These are phyloP conservation scores for Alnus glutinosa DNA, from an alignment of 306 rosid genomes.

Conservation along the genomic window DNA sequence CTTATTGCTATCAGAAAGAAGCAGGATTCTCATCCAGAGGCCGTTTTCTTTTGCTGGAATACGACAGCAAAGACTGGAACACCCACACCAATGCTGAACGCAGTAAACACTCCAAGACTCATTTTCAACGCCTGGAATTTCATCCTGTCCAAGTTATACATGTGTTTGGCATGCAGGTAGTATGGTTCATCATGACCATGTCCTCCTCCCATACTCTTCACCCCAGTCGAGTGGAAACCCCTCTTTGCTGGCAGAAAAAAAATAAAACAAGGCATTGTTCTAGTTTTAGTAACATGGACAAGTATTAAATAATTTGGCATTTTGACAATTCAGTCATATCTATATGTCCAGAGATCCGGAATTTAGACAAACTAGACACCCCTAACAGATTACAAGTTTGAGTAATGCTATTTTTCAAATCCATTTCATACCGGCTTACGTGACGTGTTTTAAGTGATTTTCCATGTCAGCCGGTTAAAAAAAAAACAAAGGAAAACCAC, in stretches of 20 bases:
- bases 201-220: slow-evolving; percentile 39
- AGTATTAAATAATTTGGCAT: not conserved
- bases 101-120: slow-evolving; percentile 36
- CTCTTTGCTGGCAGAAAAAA: slow-evolving; percentile 17
- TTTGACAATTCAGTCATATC: too few relatives aligned
- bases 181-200: slow-evolving; percentile 44
- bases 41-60: slow-evolving; percentile 38
- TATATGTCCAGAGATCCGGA: not conserved
- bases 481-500: too few relatives aligned
- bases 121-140: slow-evolving; percentile 31
- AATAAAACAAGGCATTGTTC: not conserved
- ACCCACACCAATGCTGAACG: slow-evolving; percentile 33
- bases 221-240: slow-evolving; percentile 41
- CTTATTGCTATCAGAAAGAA: slow-evolving; percentile 17
- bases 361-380: not conserved
- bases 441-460: too few relatives aligned
- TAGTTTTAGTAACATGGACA: not conserved
- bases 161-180: slow-evolving; percentile 42
- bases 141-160: slow-evolving; percentile 45
- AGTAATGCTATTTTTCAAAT: too few relatives aligned
- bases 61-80: slow-evolving; percentile 34
- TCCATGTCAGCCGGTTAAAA: too few relatives aligned
- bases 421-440: too few relatives aligned
- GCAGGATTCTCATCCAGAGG: slow-evolving; percentile 32
- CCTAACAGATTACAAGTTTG: not conserved